Base-by-base conservation (phyloP, 2,329 filamentous ascomycete genomes). In the Akanthomyces dipterigenus region DNA sequence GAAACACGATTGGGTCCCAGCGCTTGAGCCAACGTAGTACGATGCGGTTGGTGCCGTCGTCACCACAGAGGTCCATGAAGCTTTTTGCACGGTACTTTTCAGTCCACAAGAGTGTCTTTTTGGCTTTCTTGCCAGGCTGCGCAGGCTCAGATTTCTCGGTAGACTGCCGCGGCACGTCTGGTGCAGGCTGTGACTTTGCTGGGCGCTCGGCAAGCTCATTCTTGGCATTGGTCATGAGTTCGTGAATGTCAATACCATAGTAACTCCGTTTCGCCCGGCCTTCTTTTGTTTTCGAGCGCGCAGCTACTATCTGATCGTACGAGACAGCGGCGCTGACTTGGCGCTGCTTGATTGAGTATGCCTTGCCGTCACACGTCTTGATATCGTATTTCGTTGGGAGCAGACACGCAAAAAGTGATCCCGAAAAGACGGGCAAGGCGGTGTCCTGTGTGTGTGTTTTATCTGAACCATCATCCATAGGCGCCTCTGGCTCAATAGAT, bases 1-100 rank as follows among this genome's bases (percentile, higher is more conserved):
- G 93, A 66, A 98, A 99, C 0, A 99, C 95, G 28, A 97, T 81
- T 0, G 88, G 82, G 71, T 99, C 95, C 95, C 95, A 99, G 20
- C 83, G 82, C 76, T 98, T 99, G 46, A 99, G 78, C 95, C 95
- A 99, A 58, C 90, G 86, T 60, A 99, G 78, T 5, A 99, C 93
- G 63, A 88, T 83, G 63, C 95, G 86, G 73, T 99, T 96, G 28
- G 93, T 98, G 49, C 92, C 82, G 71, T 99, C 95, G 68, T 99
- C 95, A 31, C 96, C 96, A 53, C 96, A 91, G 0, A 99, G 80
- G 67, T 99, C 95, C 67, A 93, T 90, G 69, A 98, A 99, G 68
- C 87, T 93, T 63, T 86, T 86, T 31, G 95, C 95, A 40, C 95
- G 88, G 71, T 99, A 99, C 72, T 99, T 99, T 71, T 99, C 95